Percentiles rank a stretch among this genome's conserved stretches.
phyloP scores from a whole-genome alignment of 2,329 filamentous ascomycete genomes.

The Remersonia thermophila region DNA sequence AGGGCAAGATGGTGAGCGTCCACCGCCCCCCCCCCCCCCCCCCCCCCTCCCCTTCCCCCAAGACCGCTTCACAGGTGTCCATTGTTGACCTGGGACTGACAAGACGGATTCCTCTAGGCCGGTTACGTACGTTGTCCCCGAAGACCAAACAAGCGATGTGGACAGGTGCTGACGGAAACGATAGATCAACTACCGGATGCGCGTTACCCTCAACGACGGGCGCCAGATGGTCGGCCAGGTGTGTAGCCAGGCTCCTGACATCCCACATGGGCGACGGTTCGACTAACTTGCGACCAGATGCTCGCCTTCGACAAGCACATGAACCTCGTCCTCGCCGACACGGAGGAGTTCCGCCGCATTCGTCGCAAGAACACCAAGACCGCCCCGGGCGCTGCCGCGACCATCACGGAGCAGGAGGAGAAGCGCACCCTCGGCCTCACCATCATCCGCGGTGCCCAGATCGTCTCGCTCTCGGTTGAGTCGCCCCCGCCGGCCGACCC shows the following conservation, averaged over 20 bases:
- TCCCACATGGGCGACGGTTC: too few species aligned
- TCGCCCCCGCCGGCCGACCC: conserved; percentile 92
- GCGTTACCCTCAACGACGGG: conserved; percentile 86
- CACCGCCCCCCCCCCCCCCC: conserved; percentile 20
- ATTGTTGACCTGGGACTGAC: conserved; percentile 48
- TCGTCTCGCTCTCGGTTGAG: conserved; percentile 90
- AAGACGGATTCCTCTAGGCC: conserved; percentile 42
- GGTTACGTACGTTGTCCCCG: conserved; percentile 49
- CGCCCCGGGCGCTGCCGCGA: conserved; percentile 47
- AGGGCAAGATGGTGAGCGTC: conserved; percentile 98
- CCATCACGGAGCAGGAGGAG: conserved; percentile 76
- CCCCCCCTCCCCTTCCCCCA: too few species aligned
- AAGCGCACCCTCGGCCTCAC: conserved; percentile 93
- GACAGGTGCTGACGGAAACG: too few species aligned
- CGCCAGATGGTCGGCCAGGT: conserved; percentile 69
- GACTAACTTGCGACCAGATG: conserved; percentile 58
- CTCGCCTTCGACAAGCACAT: conserved; percentile 99
- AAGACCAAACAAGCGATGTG: too few species aligned
- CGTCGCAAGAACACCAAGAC: conserved; percentile 73
- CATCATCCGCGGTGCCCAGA: conserved; percentile 87
- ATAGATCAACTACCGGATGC: conserved; percentile 99
- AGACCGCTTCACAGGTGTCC: conserved; percentile 23
- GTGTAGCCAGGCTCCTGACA: neutral
- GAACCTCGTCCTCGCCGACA: conserved; percentile 97
- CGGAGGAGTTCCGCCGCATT: conserved; percentile 89